Evolutionary conservation across 108 stramenopile genomes (phyloP).

Genomic region (Parmales sp.): DNA sequence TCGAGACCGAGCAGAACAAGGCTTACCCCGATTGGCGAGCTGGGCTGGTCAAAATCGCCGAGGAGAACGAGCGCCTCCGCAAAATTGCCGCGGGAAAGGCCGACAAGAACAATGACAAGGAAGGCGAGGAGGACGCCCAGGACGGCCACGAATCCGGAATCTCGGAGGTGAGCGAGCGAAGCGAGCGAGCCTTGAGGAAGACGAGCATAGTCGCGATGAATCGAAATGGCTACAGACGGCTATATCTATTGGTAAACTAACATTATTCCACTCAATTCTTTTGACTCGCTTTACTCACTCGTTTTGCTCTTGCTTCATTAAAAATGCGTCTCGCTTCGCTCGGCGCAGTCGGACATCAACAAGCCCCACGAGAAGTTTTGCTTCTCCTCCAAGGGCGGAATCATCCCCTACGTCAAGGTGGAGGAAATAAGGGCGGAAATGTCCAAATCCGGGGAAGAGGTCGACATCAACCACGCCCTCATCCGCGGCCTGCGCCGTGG

Average conservation of each 20-base stretch:
- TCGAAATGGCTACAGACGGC: no score
- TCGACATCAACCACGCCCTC: slow-evolving; percentile 83
- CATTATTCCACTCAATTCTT: no score
- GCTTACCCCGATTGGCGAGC: slow-evolving; percentile 86
- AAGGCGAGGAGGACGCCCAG: slow-evolving; percentile 84
- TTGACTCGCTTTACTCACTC: no score
- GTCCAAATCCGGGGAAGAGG: slow-evolving; percentile 80
- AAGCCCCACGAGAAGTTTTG: slow-evolving; percentile 95
- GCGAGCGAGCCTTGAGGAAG: slow-evolving; percentile 77
- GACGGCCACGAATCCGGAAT: no score
- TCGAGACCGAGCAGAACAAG: slow-evolving; percentile 79
- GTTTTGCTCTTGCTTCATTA: no score
- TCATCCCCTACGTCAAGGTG: slow-evolving; percentile 73
- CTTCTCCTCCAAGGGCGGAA: slow-evolving; percentile 71
- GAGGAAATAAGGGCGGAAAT: slow-evolving; percentile 87
- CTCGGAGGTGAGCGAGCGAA: no score
- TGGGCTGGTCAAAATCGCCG: slow-evolving; percentile 74
- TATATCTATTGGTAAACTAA: no score
- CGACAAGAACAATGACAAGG: slow-evolving; percentile 71
- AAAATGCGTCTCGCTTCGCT: no score
- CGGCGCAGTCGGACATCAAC: slow-evolving; percentile 88
- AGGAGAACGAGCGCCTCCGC: slow-evolving; percentile 73
- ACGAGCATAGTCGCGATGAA: no score
- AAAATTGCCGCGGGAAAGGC: slow-evolving; percentile 82
- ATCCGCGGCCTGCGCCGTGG: slow-evolving; percentile 95